phyloP scores from a whole-genome alignment of 2,329 filamentous ascomycete genomes.

The Epicoccum nigrum region DNA sequence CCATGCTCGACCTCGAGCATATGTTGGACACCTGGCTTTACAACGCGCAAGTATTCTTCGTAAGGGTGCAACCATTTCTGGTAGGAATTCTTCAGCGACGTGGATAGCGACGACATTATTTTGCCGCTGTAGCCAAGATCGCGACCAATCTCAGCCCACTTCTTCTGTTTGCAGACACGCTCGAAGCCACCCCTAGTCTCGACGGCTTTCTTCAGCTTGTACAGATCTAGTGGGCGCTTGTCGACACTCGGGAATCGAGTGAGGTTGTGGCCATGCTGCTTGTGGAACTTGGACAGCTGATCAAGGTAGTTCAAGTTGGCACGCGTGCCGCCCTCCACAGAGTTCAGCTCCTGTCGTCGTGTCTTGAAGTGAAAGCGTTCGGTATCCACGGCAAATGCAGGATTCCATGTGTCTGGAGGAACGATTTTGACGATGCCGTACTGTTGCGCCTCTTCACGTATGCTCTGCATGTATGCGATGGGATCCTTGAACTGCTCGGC shows the following conservation, averaged over 20 bases:
- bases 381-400: slow-evolving; percentile 93
- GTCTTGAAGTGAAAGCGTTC: slow-evolving; percentile 98
- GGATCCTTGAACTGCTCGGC: slow-evolving; percentile 95
- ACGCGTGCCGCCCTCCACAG: slow-evolving; percentile 97
- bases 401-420: slow-evolving; percentile 91
- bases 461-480: slow-evolving; percentile 91
- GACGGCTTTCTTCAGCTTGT: slow-evolving; percentile 95
- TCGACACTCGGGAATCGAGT: slow-evolving; percentile 96
- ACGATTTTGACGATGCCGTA: slow-evolving; percentile 97
- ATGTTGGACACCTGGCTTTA: slow-evolving; percentile 95
- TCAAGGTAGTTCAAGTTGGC: slow-evolving; percentile 96
- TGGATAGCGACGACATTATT: slow-evolving; percentile 98
- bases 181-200: slow-evolving; percentile 95
- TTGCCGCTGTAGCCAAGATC: slow-evolving; percentile 98
- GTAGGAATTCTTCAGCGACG: slow-evolving; percentile 97
- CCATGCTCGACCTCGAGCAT: slow-evolving; percentile 93
- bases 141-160: slow-evolving; percentile 98
- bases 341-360: slow-evolving; percentile 94
- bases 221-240: slow-evolving; percentile 94
- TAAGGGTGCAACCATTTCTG: slow-evolving; percentile 97
- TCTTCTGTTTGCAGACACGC: slow-evolving; percentile 95
- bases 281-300: slow-evolving; percentile 93
- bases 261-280: slow-evolving; percentile 91
- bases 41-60: slow-evolving; percentile 88
- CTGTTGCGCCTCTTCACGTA: slow-evolving; percentile 80